These are phyloP conservation scores for Ascosphaera acerosa DNA, from an alignment of 2,329 filamentous ascomycete species.

Conservation along the genomic window DNA sequence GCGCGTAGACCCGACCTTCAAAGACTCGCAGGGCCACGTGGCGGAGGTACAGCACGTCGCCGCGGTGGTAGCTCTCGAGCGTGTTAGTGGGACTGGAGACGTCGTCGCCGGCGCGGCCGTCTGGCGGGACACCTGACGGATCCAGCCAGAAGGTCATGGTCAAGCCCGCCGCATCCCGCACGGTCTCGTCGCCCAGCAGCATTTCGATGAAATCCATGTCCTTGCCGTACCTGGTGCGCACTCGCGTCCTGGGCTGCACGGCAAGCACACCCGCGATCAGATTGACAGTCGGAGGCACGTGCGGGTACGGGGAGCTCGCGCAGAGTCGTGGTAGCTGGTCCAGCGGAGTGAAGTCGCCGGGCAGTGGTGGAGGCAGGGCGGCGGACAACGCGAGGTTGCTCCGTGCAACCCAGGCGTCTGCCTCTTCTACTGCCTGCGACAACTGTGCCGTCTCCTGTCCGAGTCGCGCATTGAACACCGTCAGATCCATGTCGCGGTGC, in stretches of 20 bases:
- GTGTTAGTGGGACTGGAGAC: conserved; percentile 4
- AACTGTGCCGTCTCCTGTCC: conserved; percentile 4
- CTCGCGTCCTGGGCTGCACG: conserved; percentile 37
- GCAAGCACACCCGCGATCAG: conserved; percentile 59
- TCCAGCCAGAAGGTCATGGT: conserved; percentile 63
- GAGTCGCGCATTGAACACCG: conserved; percentile 3
- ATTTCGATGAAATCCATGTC: conserved; percentile 46
- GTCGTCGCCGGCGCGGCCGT: conserved; percentile 7
- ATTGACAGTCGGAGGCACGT: conserved; percentile 62
- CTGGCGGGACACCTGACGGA: too few species aligned
- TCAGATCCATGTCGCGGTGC: conserved; percentile 26
- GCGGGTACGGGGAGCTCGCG: conserved; percentile 43
- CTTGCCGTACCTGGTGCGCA: conserved; percentile 32
- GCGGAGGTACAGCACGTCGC: conserved; percentile 51
- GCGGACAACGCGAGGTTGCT: conserved; percentile 4
- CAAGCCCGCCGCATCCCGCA: conserved; percentile 54
- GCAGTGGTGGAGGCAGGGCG: conserved; percentile 14
- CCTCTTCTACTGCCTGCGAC: conserved; percentile 3
- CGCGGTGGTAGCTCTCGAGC: conserved; percentile 18
- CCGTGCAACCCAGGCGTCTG: conserved; percentile 2
- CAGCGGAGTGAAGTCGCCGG: conserved; percentile 36
- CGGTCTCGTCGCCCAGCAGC: conserved; percentile 65
- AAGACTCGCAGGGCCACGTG: conserved; percentile 61
- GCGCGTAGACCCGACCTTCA: conserved; percentile 53
- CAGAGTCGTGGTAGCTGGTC: conserved; percentile 41